Base-by-base conservation (phyloP, 352 stramenopile genomes). In the Pythium phragmitis region DNA sequence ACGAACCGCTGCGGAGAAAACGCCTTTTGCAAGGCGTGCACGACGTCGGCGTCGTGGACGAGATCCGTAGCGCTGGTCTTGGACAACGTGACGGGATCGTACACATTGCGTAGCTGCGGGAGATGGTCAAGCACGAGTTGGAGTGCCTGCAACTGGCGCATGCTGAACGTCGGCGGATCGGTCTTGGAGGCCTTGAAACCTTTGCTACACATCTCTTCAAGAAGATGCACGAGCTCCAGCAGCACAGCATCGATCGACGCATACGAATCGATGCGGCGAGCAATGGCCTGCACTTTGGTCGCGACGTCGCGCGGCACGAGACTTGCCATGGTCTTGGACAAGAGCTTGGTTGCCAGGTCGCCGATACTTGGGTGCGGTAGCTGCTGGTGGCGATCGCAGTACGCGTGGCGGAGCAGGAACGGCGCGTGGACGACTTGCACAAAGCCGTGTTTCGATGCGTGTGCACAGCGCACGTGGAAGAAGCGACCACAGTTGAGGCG, bases 111-210 rank as follows among this genome's bases (percentile, higher is more conserved):
- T 6, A 92, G 67, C 57, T 92, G 85, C 9, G 81, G 76, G 8
- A 91, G 60, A 58, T 89, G 71, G 49, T 78, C 77, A 26, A 92
- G 63, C 34, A 92, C 82, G 60, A 89, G 73, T 53, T 91, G 80
- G 2, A 94, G 68, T 23, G 77, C 76, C 46, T 92, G 85, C 12
- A 92, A 53, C 26, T 89, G 77, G n/a, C 79, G 82, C 21, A 82
- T 66, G 36, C 73, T 79, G 63, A 82, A 87, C 45, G 72, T 70
- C n/a, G 77, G 76, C 14, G 79, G 79, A 9, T 83, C 70, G 26
- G 33, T 76, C 57, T 88, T 88, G 37, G 74, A 80, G 13, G 37
- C 53, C 33, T 72, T 68, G 23, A 87, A 50, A 1, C 78, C 78
- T 48, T 88, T 82, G 45, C 85, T 64, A 61, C 79, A 88, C 37